Percentiles rank a stretch among this genome's conserved stretches.
phyloP scores from a whole-genome alignment of 2,329 filamentous ascomycete species.

The Aspergillus sp. region DNA sequence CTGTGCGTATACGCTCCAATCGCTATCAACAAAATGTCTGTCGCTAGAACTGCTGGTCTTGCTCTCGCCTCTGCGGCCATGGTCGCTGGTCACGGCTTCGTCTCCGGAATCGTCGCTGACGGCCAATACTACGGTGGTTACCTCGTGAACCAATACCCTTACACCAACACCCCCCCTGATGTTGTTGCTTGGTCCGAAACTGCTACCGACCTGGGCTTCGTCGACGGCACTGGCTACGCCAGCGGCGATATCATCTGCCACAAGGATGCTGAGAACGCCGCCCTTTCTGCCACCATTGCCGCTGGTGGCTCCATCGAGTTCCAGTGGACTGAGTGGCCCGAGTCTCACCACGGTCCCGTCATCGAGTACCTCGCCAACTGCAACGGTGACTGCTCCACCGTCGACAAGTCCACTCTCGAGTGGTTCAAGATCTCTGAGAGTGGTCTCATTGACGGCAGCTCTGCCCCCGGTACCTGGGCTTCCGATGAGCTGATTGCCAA shows the following conservation, averaged over 20 bases:
- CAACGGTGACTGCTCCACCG: slow-evolving; percentile 59
- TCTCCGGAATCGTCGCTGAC: slow-evolving; percentile 41
- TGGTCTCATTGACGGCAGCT: slow-evolving; percentile 55
- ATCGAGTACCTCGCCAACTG: slow-evolving; percentile 68
- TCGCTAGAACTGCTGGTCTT: slow-evolving; percentile 39
- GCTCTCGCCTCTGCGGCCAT: slow-evolving; percentile 41
- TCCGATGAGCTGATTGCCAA: slow-evolving; percentile 57
- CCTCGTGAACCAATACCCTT: slow-evolving; percentile 41
- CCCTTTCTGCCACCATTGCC: slow-evolving; percentile 59
- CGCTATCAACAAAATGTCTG: slow-evolving; percentile 34
- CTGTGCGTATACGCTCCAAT: slow-evolving; percentile 34
- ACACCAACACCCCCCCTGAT: slow-evolving; percentile 42
- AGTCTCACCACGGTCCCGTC: slow-evolving; percentile 66
- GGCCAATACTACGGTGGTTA: slow-evolving; percentile 47
- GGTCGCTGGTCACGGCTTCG: slow-evolving; percentile 46
- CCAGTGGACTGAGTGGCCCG: slow-evolving; percentile 70
- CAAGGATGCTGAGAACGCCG: slow-evolving; percentile 57
- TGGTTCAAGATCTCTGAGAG: slow-evolving; percentile 68
- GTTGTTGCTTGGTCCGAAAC: slow-evolving; percentile 60
- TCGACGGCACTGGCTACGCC: slow-evolving; percentile 53
- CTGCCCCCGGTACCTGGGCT: slow-evolving; percentile 58
- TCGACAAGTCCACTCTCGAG: slow-evolving; percentile 58
- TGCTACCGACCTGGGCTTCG: slow-evolving; percentile 59
- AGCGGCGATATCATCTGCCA: slow-evolving; percentile 66
- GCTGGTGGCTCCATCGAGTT: slow-evolving; percentile 64